A percentile compares a stretch with the other conserved stretches of the same genome.
Evolutionary conservation across 805 yeast species (phyloP).

Genomic region (Sugiyamaella lignohabitans): DNA sequence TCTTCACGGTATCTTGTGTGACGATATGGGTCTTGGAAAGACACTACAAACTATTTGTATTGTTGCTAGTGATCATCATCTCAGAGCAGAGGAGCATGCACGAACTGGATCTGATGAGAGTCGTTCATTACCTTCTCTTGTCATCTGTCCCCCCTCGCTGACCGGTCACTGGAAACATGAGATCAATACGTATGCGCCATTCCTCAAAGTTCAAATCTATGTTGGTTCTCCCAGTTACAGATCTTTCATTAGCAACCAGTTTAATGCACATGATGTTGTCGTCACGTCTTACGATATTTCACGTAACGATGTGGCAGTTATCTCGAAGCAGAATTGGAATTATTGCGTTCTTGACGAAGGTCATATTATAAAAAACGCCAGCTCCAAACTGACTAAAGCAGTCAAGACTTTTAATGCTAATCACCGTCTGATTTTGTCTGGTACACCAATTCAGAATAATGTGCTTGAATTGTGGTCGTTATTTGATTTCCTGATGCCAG

Average conservation of each 20-base stretch:
- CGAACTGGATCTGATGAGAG: slow-evolving; percentile 57
- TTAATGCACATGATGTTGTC: slow-evolving; percentile 66
- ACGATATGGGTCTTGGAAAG: slow-evolving; percentile 98
- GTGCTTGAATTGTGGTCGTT: slow-evolving; percentile 96
- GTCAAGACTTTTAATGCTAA: slow-evolving; percentile 80
- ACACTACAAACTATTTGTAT: slow-evolving; percentile 96
- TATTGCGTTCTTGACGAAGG: slow-evolving; percentile 98
- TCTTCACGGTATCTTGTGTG: slow-evolving; percentile 94
- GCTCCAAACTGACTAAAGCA: slow-evolving; percentile 79
- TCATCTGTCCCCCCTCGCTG: slow-evolving; percentile 93
- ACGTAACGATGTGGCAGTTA: slow-evolving; percentile 73
- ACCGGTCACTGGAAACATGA: slow-evolving; percentile 99
- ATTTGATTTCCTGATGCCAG: slow-evolving; percentile 98
- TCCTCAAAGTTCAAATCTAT: slow-evolving; percentile 72
- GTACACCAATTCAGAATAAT: slow-evolving; percentile 97
- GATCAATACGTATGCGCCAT: slow-evolving; percentile 81
- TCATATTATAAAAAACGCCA: slow-evolving; percentile 89
- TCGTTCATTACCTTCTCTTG: slow-evolving; percentile 72
- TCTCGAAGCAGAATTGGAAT: slow-evolving; percentile 63
- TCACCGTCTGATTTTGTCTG: slow-evolving; percentile 85
- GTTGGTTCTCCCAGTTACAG: slow-evolving; percentile 89
- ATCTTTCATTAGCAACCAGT: slow-evolving; percentile 44
- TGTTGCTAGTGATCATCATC: slow-evolving; percentile 89
- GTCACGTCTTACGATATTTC: slow-evolving; percentile 96
- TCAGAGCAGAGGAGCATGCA: slow-evolving; percentile 65